A percentile compares a stretch with the other conserved stretches of the same genome.
phyloP scores from a whole-genome alignment of 1,284 basidiomycete species.

The Leucoagaricus sp. region DNA sequence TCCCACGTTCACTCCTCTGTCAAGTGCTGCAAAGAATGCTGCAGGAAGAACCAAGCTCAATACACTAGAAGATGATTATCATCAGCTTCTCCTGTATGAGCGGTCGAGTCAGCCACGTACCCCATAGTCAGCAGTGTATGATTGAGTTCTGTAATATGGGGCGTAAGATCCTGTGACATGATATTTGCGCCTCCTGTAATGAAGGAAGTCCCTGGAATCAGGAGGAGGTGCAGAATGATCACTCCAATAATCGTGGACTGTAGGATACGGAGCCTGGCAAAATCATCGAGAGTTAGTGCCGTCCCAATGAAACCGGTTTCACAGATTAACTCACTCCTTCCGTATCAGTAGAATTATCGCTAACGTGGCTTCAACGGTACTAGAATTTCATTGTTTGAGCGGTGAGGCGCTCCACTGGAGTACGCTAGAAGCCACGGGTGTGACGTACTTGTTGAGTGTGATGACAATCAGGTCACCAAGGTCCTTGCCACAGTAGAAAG shows the following conservation, averaged over 20 bases:
- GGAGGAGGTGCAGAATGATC: slow-evolving; percentile 58
- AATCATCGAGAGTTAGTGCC: neutral
- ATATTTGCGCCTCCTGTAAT: slow-evolving; percentile 61
- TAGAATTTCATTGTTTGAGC: slow-evolving; percentile 24
- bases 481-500: slow-evolving; percentile 55
- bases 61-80: slow-evolving; percentile 40
- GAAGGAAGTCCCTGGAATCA: slow-evolving; percentile 63
- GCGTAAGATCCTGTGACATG: slow-evolving; percentile 44
- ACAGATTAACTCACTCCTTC: slow-evolving; percentile 58
- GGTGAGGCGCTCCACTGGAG: slow-evolving; percentile 2
- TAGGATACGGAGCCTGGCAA: slow-evolving; percentile 1
- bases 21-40: slow-evolving; percentile 65
- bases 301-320: neutral
- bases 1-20: slow-evolving; percentile 31
- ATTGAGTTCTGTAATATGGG: slow-evolving; percentile 57
- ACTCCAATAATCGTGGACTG: slow-evolving; percentile 42
- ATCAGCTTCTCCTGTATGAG: neutral
- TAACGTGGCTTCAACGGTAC: slow-evolving; percentile 62
- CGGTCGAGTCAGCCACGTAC: slow-evolving; percentile 31
- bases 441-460: slow-evolving; percentile 61
- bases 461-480: slow-evolving; percentile 59
- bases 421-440: neutral
- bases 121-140: slow-evolving; percentile 67
- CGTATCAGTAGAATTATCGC: slow-evolving; percentile 63
- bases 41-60: slow-evolving; percentile 62